A percentile compares a stretch with the other conserved stretches of the same genome.
phyloP scores from a whole-genome alignment of 352 stramenopile genomes.

The Phytopythium ostracodes region DNA sequence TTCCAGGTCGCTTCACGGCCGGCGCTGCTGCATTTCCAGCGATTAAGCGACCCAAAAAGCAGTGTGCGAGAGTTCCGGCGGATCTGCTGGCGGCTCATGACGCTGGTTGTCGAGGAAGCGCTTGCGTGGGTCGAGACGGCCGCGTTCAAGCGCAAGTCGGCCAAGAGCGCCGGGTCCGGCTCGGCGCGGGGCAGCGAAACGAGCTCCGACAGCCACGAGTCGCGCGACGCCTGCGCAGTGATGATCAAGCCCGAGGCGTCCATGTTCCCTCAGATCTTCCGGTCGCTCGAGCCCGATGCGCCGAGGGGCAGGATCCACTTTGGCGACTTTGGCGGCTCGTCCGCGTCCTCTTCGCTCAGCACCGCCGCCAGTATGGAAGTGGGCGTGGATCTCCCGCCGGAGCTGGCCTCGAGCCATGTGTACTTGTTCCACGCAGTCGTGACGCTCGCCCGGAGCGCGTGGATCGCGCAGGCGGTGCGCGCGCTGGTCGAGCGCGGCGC shows the following conservation, averaged over 20 bases:
- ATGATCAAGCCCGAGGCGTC: constrained; percentile 11
- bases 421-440: constrained; percentile 22
- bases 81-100: constrained; percentile 29
- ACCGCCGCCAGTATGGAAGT: neutral
- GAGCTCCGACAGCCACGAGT: constrained; percentile 7
- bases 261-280: constrained; percentile 23
- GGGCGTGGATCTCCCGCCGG: constrained; percentile 12
- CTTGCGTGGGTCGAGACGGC: constrained; percentile 21
- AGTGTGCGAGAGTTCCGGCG: constrained; percentile 18
- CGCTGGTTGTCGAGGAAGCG: constrained; percentile 30
- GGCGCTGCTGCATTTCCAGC: neutral
- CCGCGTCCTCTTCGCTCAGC: neutral
- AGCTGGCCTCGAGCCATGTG: constrained; percentile 12
- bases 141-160: neutral
- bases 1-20: neutral
- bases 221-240: constrained; percentile 9
- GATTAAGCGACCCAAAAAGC: constrained; percentile 10
- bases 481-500: constrained; percentile 14
- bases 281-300: constrained; percentile 22
- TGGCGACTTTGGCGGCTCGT: constrained; percentile 1
- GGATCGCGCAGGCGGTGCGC: constrained; percentile 15
- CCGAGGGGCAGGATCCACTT: constrained; percentile 17
- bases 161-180: neutral
- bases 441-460: constrained; percentile 1
- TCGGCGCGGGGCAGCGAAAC: constrained; percentile 10